Percentiles rank a stretch among this genome's conserved stretches.
Evolutionary conservation across 106 monocot species (phyloP).

Genomic region (Dendrobium officinale): DNA sequence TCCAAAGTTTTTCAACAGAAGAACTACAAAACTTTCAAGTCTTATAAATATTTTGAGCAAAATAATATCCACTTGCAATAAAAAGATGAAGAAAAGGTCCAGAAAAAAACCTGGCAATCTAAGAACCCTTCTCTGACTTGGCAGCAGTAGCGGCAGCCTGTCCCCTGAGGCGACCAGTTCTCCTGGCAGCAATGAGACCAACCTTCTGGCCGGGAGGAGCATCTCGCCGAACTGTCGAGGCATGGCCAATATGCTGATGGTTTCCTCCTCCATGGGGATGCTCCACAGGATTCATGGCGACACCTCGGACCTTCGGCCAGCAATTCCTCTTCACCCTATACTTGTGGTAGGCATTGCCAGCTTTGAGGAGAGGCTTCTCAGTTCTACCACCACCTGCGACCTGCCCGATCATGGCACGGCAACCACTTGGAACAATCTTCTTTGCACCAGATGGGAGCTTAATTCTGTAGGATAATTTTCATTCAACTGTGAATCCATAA

Average conservation of each 20-base stretch:
- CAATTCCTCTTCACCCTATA: slow-evolving; percentile 61
- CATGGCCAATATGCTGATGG: slow-evolving; percentile 61
- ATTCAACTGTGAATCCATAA: too few relatives aligned
- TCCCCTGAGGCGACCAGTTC: slow-evolving; percentile 54
- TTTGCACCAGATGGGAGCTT: slow-evolving; percentile 29
- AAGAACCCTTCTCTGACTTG: slow-evolving; percentile 24
- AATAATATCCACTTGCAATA: too few relatives aligned
- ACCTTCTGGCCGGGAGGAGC: slow-evolving; percentile 60
- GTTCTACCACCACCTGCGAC: slow-evolving; percentile 34
- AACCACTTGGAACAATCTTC: slow-evolving; percentile 29
- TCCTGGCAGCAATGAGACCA: slow-evolving; percentile 54
- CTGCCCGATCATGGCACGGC: slow-evolving; percentile 30
- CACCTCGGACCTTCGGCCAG: slow-evolving; percentile 71
- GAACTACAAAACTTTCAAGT: too few relatives aligned
- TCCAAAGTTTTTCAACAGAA: too few relatives aligned
- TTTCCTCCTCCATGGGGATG: slow-evolving; percentile 69
- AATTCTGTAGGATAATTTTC: slow-evolving; percentile 3
- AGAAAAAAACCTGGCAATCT: neutral
- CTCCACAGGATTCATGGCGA: slow-evolving; percentile 67
- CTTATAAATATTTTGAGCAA: too few relatives aligned
- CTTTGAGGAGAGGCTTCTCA: slow-evolving; percentile 42
- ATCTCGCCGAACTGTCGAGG: slow-evolving; percentile 45
- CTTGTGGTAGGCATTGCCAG: slow-evolving; percentile 43
- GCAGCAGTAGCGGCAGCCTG: slow-evolving; percentile 44
- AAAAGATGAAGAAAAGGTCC: too few relatives aligned